These are phyloP conservation scores for Eutrema salsugineum DNA, from an alignment of 441 rosid species.

Conservation along the genomic window DNA sequence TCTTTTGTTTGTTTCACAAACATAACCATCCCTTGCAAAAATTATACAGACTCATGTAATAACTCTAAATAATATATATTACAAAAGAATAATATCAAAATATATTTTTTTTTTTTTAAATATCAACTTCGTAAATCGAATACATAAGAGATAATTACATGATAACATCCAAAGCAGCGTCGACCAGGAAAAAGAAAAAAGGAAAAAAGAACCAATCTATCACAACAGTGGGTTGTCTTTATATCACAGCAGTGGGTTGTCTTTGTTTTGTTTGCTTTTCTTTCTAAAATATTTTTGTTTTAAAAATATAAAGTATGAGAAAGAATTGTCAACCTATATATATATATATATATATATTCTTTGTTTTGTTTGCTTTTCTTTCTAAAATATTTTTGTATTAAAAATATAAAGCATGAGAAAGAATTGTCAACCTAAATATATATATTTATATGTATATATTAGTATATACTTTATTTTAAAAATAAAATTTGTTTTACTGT, in stretches of 20 bases:
- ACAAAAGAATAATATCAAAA: not conserved
- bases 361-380: not conserved
- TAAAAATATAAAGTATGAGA: not conserved
- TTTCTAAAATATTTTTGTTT: not conserved
- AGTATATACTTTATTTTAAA: too few species aligned
- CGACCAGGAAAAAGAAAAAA: not conserved
- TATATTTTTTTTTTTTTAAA: not conserved
- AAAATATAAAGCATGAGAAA: not conserved
- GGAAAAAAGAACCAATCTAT: not conserved
- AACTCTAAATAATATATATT: not conserved
- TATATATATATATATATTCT: too few species aligned
- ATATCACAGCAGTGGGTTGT: not conserved
- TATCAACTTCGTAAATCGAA: not conserved
- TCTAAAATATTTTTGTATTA: not conserved
- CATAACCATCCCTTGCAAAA: too few species aligned
- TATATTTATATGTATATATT: too few species aligned
- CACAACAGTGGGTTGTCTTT: not conserved
- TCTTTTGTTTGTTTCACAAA: too few species aligned
- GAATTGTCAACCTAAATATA: not conserved
- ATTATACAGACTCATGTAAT: not conserved
- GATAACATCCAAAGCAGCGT: conserved; percentile 1
- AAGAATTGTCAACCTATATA: not conserved
- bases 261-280: not conserved
- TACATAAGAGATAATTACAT: not conserved
- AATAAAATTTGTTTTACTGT: not conserved